Base-by-base conservation (phyloP, 1,284 basidiomycete species). In the Rhodotorula sp. region DNA sequence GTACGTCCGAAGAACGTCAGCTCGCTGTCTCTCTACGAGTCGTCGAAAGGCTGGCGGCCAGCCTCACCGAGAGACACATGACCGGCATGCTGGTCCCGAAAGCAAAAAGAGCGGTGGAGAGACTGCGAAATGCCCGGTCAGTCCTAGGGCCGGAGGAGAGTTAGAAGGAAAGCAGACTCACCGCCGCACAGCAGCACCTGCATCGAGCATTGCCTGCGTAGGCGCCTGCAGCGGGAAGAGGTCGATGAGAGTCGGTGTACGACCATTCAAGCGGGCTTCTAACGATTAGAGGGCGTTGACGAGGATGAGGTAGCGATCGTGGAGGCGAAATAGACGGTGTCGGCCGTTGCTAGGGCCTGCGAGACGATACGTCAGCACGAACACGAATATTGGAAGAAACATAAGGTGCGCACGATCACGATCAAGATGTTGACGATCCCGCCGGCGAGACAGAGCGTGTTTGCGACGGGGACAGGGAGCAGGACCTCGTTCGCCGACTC, bases 361-460 rank as follows among this genome's bases (percentile, higher is more conserved):
- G 2, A 40, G 8, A 5, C 0, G 22, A 9, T 26, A 1, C 2
- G 30, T 52, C 24, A 60, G 59, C 20, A 7, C 4, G 16, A 20
- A 11, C 5, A 24, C 22, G 1, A 18, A n/a, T 7, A 5, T 1
- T 13, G 8, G 4, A 10, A 26, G 18, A 7, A 8, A 8, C 2
- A 4, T 0, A 30, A 22, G 16, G 40, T 18, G 16, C 60, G 51
- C 37, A 62, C 53, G 2, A 55, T 4, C 13, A 48, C 20, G 1
- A 53, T 4, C 5, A 44, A 7, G 16, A 63, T 24, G 37, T 50
- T 20, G 9, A 40, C 1, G 18, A 40, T 4, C 4, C 62, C 62
- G 16, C 44, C 53, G 18, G 7, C 54, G 34, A 56, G 18, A 26
- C 55, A 57, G 24, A 56, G 13, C 31, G n/a, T 1, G 34, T 63